Evolutionary conservation across 2,329 filamentous ascomycete species (phyloP).

Genomic region (Alternaria gaisen): DNA sequence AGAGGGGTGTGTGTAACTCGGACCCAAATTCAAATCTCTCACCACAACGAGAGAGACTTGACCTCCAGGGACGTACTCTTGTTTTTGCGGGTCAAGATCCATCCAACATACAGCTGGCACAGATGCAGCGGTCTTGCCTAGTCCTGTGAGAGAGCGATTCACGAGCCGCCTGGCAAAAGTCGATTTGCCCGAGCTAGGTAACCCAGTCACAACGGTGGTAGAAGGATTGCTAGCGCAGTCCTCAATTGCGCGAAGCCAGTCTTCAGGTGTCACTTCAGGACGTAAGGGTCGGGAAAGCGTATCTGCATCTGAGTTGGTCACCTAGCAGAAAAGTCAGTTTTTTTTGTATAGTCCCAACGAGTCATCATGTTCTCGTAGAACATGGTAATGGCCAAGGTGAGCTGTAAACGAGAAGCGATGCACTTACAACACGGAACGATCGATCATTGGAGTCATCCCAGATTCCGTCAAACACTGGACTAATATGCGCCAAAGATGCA

Average conservation of each 20-base stretch:
- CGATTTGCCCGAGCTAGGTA: conserved; percentile 78
- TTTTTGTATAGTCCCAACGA: background rate
- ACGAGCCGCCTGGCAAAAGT: conserved; percentile 73
- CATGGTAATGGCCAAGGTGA: background rate
- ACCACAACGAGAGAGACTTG: conserved; percentile 73
- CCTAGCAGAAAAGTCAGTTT: conserved; percentile 23
- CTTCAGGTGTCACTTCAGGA: conserved; percentile 67
- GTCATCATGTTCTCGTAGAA: background rate
- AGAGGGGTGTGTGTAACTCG: conserved; percentile 70
- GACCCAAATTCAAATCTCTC: conserved; percentile 68
- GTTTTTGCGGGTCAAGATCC: conserved; percentile 80
- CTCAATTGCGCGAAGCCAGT: conserved; percentile 56
- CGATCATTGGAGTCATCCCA: conserved; percentile 63
- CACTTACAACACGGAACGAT: conserved; percentile 39
- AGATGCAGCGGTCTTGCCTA: conserved; percentile 38
- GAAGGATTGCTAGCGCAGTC: conserved; percentile 47
- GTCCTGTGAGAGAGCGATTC: conserved; percentile 70
- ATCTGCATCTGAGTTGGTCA: conserved; percentile 40
- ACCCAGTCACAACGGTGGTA: conserved; percentile 70
- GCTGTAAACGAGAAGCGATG: background rate
- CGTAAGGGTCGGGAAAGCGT: conserved; percentile 39
- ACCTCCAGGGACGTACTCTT: conserved; percentile 76
- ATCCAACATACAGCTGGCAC: conserved; percentile 64
- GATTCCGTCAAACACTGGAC: conserved; percentile 71
- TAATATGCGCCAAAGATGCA: conserved; percentile 65